These are phyloP conservation scores for Xanthoceras sorbifolium DNA, from an alignment of 345 rosid genomes.

Conservation along the genomic window DNA sequence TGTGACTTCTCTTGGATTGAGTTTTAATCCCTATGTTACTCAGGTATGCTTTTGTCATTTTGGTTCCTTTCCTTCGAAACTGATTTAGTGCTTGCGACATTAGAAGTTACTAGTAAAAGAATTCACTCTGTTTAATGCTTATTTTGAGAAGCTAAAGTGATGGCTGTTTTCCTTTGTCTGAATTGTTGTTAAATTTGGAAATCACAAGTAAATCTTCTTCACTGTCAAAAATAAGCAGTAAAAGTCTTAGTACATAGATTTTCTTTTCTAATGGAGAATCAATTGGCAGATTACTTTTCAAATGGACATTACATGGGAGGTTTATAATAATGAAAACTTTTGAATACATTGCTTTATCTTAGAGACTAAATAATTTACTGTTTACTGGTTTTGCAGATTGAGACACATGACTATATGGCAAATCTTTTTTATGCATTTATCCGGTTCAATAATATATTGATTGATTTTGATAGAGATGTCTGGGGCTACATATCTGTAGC, in stretches of 20 bases:
- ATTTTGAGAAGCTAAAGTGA: neutral
- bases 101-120: neutral
- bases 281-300: neutral
- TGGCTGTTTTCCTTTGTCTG: neutral
- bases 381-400: slow-evolving; percentile 56
- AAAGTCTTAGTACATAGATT: neutral
- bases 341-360: neutral
- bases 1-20: slow-evolving; percentile 80
- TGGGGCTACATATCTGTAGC: slow-evolving; percentile 91
- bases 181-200: neutral
- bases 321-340: neutral
- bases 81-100: neutral
- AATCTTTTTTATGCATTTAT: slow-evolving; percentile 59
- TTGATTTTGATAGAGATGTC: slow-evolving; percentile 77
- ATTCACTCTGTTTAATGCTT: neutral
- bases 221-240: neutral
- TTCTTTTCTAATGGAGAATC: neutral
- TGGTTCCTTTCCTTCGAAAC: neutral
- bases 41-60: slow-evolving; percentile 48
- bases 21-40: slow-evolving; percentile 87
- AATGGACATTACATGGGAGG: neutral
- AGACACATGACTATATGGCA: slow-evolving; percentile 86
- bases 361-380: neutral
- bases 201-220: neutral
- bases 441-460: slow-evolving; percentile 63